These are phyloP conservation scores for Circinella minor DNA, from an alignment of 371 early-diverging fungal genomes.

Conservation along the genomic window DNA sequence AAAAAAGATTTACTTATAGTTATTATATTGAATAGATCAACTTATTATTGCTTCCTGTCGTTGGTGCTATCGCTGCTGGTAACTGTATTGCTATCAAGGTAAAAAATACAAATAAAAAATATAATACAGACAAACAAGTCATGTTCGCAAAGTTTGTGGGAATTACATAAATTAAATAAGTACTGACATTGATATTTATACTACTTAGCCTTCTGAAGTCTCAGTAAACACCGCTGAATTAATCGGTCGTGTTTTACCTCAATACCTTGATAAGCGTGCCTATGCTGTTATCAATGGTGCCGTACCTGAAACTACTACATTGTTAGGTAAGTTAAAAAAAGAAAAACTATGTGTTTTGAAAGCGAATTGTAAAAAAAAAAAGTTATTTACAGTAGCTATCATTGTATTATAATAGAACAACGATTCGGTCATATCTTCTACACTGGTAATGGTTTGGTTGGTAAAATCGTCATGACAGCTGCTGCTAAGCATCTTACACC, in stretches of 20 bases:
- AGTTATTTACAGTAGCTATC: too few relatives aligned
- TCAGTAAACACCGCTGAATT: slow-evolving; percentile 67
- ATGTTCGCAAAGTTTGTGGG: too few relatives aligned
- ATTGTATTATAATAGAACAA: slow-evolving; percentile 33
- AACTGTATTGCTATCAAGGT: slow-evolving; percentile 84
- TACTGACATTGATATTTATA: too few relatives aligned
- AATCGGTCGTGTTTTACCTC: slow-evolving; percentile 62
- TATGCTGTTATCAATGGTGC: slow-evolving; percentile 80
- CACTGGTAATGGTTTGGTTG: slow-evolving; percentile 88
- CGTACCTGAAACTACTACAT: slow-evolving; percentile 67
- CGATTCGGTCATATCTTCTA: slow-evolving; percentile 90
- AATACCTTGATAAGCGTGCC: slow-evolving; percentile 75
- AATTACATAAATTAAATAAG: too few relatives aligned
- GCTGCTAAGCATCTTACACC: slow-evolving; percentile 81
- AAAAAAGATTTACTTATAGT: not conserved
- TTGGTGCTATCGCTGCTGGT: slow-evolving; percentile 93
- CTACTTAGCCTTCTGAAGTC: slow-evolving; percentile 80
- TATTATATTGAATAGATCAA: slow-evolving; percentile 35
- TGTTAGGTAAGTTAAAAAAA: slow-evolving; percentile 52
- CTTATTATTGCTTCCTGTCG: slow-evolving; percentile 75
- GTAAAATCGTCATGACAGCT: slow-evolving; percentile 76
- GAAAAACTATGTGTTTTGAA: too few relatives aligned
- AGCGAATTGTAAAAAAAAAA: too few relatives aligned
- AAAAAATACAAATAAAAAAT: slow-evolving; percentile 9
- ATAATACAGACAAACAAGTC: not conserved